phyloP scores from a whole-genome alignment of 257 asterid genomes.

The Rauvolfia tetraphylla region DNA sequence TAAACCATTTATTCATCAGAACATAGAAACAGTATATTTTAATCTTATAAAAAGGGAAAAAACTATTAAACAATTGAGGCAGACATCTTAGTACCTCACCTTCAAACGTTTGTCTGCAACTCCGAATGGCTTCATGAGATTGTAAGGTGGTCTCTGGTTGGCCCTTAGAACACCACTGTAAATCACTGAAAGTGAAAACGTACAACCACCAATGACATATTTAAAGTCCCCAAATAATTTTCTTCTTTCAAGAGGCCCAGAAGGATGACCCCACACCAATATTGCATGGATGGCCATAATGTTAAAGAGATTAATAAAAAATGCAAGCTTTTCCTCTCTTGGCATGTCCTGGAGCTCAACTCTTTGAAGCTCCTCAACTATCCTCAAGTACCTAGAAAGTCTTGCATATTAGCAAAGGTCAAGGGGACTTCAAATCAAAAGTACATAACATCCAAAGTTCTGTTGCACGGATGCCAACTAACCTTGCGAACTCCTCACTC shows the following conservation, averaged over 20 bases:
- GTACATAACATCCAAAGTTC: not conserved
- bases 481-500: constrained; percentile 97
- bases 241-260: constrained; percentile 68
- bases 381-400: constrained; percentile 66
- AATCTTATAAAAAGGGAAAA: not conserved
- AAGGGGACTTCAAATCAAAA: not conserved
- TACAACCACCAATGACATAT: constrained; percentile 86
- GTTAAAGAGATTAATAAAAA: constrained; percentile 76
- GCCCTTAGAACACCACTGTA: constrained; percentile 82
- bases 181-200: constrained; percentile 78
- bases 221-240: constrained; percentile 76
- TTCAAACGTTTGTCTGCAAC: constrained; percentile 53
- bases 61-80: constrained; percentile 4
- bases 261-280: constrained; percentile 70
- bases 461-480: constrained; percentile 11
- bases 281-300: constrained; percentile 76
- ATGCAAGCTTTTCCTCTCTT: constrained; percentile 84
- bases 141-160: constrained; percentile 90
- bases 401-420: not conserved
- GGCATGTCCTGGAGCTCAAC: constrained; percentile 58
- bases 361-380: constrained; percentile 85
- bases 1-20: not conserved
- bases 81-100: constrained; percentile 34
- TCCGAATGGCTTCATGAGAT: constrained; percentile 69
- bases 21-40: not conserved